These are phyloP conservation scores for Pichia membranifaciens DNA, from an alignment of 805 yeast species.

Conservation along the genomic window DNA sequence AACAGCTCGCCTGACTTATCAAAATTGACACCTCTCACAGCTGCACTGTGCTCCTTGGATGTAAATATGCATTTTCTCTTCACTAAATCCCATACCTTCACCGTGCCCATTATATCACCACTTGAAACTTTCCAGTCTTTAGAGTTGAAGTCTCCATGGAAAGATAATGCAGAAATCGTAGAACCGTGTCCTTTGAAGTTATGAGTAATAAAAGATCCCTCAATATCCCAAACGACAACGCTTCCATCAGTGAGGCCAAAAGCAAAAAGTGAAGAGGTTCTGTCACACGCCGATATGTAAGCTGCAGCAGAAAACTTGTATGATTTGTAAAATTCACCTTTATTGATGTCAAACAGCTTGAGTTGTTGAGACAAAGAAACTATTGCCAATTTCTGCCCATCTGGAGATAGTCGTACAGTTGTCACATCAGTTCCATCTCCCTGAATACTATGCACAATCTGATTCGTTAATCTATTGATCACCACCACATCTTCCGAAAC, in stretches of 20 bases:
- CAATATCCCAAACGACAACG: constrained; percentile 87
- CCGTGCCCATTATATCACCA: constrained; percentile 55
- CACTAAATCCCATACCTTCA: constrained; percentile 59
- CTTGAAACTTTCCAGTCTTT: constrained; percentile 74
- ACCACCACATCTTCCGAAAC: constrained; percentile 71
- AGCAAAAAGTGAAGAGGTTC: constrained; percentile 79
- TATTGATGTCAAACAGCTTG: constrained; percentile 50
- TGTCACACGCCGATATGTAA: constrained; percentile 69
- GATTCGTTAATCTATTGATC: constrained; percentile 55
- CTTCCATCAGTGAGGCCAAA: constrained; percentile 95
- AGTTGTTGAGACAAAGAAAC: constrained; percentile 64
- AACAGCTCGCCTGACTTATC: constrained; percentile 45
- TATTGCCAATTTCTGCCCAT: constrained; percentile 62
- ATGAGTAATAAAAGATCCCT: constrained; percentile 83
- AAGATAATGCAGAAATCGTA: constrained; percentile 66
- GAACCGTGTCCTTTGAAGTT: constrained; percentile 91
- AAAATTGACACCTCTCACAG: constrained; percentile 82
- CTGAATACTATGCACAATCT: constrained; percentile 53
- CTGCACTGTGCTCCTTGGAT: constrained; percentile 70
- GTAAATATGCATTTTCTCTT: constrained; percentile 61
- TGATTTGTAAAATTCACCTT: constrained; percentile 38
- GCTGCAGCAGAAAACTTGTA: constrained; percentile 73
- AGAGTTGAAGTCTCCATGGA: constrained; percentile 67
- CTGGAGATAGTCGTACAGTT: constrained; percentile 68
- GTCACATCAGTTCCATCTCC: constrained; percentile 86